Base-by-base conservation (phyloP, 371 early-diverging fungal genomes). In the Enterocytospora artemiae region DNA sequence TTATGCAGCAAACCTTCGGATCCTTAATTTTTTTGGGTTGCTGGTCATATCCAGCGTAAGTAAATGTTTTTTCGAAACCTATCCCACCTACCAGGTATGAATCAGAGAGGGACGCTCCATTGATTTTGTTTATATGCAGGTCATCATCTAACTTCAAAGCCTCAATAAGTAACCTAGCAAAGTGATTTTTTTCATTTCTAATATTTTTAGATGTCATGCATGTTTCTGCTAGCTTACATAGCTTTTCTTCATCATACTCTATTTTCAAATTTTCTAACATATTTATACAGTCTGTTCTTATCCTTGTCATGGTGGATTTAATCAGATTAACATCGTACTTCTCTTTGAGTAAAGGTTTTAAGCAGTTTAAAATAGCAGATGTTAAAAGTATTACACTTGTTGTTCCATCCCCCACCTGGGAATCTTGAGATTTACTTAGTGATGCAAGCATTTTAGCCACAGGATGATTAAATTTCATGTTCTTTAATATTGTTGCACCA, bases 21-120 rank as follows among this genome's bases (percentile, higher is more conserved):
- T 88, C 84, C 70, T 84, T 82, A 79, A 96, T 93, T 25, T 82
- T 78, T 79, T 96, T 96, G 67, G 97, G 96, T 82, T 95, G 95
- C 80, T 97, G 98, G 81, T 96, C 96, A 70, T 96, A 95, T 69
- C 99, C 99, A 34, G 99, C 99, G 77, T 96, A 96, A 5, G 96
- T 88, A 78, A 98, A 98, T 1, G 95, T 92, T 84, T 96, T 98
- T 79, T 96, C 96, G 84, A 98, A 98, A 2, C 93, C 96, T 58
- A 98, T 93, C 68, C 99, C 99, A 52, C 89, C 85, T 34, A 96
- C 82, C 48, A 94, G 77, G 32, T 88, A 61, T n/a, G 95, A 93
- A 74, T 95, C 95, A 79, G 91, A 59, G 88, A 98, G 88, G 24
- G 88, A 93, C 46, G 96, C 96, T 68, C 97, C 99, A 31, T 90